These are phyloP conservation scores for Leptodermis oblonga DNA, from an alignment of 257 asterid genomes.

Conservation along the genomic window DNA sequence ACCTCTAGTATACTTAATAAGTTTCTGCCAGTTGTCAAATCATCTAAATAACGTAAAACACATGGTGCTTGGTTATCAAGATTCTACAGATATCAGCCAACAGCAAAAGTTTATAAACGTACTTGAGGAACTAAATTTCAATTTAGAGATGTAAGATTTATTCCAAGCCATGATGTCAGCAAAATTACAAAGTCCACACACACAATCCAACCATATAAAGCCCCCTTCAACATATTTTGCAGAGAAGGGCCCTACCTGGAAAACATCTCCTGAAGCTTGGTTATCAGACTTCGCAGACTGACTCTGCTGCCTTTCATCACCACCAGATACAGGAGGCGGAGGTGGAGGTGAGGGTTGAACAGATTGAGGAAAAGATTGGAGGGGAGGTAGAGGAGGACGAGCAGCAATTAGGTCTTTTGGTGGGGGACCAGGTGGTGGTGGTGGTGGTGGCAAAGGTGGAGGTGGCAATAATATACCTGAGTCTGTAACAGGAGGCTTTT, in stretches of 20 bases:
- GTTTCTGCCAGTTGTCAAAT: too few relatives aligned
- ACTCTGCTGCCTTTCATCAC: conserved; percentile 41
- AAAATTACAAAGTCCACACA: not conserved
- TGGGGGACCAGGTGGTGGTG: conserved; percentile 96
- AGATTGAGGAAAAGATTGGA: conserved; percentile 51
- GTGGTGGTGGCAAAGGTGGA: conserved; percentile 54
- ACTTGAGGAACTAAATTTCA: not conserved
- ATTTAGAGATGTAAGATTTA: not conserved
- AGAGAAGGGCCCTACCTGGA: conserved; percentile 43
- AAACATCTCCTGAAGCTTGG: conserved; percentile 38
- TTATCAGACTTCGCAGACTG: conserved; percentile 45
- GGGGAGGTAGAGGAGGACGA: conserved; percentile 57
- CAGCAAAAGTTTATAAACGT: not conserved
- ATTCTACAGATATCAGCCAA: conserved; percentile 22
- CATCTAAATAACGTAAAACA: too few relatives aligned
- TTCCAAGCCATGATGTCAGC: not conserved
- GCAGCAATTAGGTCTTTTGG: conserved; percentile 60
- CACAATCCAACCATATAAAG: not conserved
- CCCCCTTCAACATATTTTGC: not conserved
- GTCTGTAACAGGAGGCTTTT: conserved; percentile 50
- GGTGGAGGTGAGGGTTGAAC: conserved; percentile 58
- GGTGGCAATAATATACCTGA: conserved; percentile 44
- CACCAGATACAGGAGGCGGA: conserved; percentile 53
- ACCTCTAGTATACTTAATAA: not conserved
- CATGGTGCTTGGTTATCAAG: conserved; percentile 18